Base-by-base conservation (phyloP, 352 stramenopile species). In the Elongisporangium prolatum region DNA sequence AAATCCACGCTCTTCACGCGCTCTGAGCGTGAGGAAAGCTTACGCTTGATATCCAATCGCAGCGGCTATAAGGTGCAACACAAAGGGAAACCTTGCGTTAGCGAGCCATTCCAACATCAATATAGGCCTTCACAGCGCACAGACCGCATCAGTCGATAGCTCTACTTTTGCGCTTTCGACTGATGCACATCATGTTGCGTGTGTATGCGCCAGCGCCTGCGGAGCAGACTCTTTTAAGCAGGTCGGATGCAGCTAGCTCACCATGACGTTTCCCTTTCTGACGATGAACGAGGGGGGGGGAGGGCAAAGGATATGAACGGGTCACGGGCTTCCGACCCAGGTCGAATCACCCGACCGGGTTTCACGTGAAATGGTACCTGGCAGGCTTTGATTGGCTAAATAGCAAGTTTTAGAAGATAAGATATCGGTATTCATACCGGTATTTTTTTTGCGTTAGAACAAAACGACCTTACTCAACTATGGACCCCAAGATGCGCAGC, bases 1-100 rank as follows among this genome's bases (percentile, higher is more conserved):
- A 99, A 85, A 68, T 99, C 97, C 17, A 99, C 97, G 60, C 86
- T 98, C 75, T 99, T 99, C 22, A 99, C 97, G 54, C 97, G 93
- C 71, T 99, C 97, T 28, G 95, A 99, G 52, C 89, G 83, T 24
- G 91, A 96, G 47, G 80, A 94, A 18, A 99, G 89, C 69, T 98
- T 98, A 67, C 97, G 97, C 75, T 93, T 93, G 67, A 93, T 91
- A 60, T 93, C 81, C 51, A 93, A 67, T 52, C 84, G 84, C 52
- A 93, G 77, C 52, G 84, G 84, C 84, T 91, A 63, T 54, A 3
- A 40, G 16, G 22, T 56, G 18, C 22, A n/a, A 4, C 21, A 24
- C 9, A 9, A 47, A n/a, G 17, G 24, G 24, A 34, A 34, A 34
- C 24, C 3, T 34, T 3, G 34, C 11, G 10, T 44, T 16, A 44